A percentile compares a stretch with the other conserved stretches of the same genome.
phyloP scores from a whole-genome alignment of 768 basidiomycete species.

The Scleroderma citrinum region DNA sequence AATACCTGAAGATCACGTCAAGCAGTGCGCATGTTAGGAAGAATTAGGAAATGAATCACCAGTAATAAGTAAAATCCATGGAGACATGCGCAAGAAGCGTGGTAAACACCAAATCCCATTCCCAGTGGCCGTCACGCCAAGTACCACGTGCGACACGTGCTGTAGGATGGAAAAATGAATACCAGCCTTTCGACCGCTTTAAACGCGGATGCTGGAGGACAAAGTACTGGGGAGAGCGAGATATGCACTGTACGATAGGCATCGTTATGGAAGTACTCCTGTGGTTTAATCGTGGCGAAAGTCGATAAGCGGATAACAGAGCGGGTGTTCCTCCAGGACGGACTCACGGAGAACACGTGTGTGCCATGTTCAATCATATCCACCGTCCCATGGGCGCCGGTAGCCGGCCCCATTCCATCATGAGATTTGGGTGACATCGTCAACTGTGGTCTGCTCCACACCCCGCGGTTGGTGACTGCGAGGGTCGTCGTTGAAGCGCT shows the following conservation, averaged over 20 bases:
- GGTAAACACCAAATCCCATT: constrained; percentile 1
- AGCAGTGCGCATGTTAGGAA: constrained; percentile 9
- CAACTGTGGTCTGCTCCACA: too few relatives aligned
- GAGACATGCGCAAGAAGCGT: constrained; percentile 23
- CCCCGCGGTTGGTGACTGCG: not conserved
- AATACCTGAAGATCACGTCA: constrained; percentile 22
- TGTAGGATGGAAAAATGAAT: too few relatives aligned
- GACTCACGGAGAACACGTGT: not conserved
- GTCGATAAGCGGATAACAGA: not conserved
- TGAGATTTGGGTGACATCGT: not conserved
- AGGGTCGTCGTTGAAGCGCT: not conserved
- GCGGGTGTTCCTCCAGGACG: not conserved
- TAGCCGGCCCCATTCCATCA: not conserved
- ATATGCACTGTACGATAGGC: too few relatives aligned
- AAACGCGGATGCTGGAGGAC: too few relatives aligned
- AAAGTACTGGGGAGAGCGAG: not conserved
- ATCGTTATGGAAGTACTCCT: too few relatives aligned
- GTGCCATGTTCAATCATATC: not conserved
- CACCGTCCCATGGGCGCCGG: not conserved
- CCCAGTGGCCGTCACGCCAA: not conserved
- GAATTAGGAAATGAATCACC: constrained; percentile 19
- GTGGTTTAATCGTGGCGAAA: too few relatives aligned
- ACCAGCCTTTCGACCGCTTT: too few relatives aligned
- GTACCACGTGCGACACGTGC: constrained; percentile 10
- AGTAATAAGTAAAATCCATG: constrained; percentile 10